Percentiles rank a stretch among this genome's conserved stretches.
These are phyloP conservation scores for Middelhovenomyces tepae DNA, from an alignment of 805 yeast species.

Conservation along the genomic window DNA sequence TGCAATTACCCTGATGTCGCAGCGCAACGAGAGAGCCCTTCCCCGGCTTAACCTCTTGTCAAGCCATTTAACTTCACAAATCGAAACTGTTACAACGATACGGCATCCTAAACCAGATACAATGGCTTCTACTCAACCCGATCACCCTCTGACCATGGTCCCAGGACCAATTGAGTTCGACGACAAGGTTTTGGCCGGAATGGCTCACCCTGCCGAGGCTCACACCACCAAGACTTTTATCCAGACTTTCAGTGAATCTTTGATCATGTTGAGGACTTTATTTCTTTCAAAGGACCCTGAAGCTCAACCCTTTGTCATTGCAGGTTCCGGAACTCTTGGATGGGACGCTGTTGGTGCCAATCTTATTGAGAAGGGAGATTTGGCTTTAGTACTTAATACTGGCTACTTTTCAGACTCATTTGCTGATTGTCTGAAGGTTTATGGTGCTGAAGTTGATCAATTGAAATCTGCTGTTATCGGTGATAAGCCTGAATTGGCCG, in stretches of 20 bases:
- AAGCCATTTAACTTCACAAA: too few relatives aligned
- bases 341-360: constrained; percentile 88
- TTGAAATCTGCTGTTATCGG: constrained; percentile 62
- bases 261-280: constrained; percentile 59
- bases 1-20: too few relatives aligned
- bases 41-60: too few relatives aligned
- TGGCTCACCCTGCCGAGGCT: constrained; percentile 77
- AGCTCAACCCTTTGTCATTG: constrained; percentile 74
- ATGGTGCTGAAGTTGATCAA: constrained; percentile 69
- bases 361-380: constrained; percentile 53
- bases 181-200: constrained; percentile 67
- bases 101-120: constrained; percentile 42
- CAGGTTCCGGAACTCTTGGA: constrained; percentile 92
- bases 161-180: constrained; percentile 88
- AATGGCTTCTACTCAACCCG: constrained; percentile 33
- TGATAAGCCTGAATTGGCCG: constrained; percentile 48
- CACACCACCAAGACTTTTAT: constrained; percentile 85
- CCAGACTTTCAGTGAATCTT: constrained; percentile 57
- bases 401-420: constrained; percentile 82
- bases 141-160: constrained; percentile 44
- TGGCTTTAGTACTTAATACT: constrained; percentile 74
- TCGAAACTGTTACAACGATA: constrained; percentile 25
- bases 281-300: constrained; percentile 58
- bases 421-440: constrained; percentile 63
- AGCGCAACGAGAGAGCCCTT: too few relatives aligned